Evolutionary conservation across 768 basidiomycete species (phyloP), one percentile per base, ranked within the genome.

Genomic region (Brasilioporus rufonigricans): DNA sequence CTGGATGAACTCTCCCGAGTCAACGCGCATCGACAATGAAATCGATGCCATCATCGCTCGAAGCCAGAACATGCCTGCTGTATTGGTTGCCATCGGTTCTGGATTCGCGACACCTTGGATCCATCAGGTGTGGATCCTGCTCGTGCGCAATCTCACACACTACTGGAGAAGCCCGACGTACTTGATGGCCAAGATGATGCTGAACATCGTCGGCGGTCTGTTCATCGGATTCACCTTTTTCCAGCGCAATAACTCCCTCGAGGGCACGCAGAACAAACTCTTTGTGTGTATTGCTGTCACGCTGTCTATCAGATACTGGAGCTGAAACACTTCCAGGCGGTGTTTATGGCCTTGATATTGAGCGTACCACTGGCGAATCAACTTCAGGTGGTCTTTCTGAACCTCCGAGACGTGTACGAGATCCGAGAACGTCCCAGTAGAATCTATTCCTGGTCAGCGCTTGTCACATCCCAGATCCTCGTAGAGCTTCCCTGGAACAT

Each of bases 151-250:
- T 47, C 61, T 71, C 11, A 55, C 64, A 21, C 75, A 76, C 10
- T 76, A 81, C 60, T 85, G 83, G 80, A 68, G 85, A 48, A 73
- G 79, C 54, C 82, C 85, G 12, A 80, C 78, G 0, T 87, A 87
- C 56, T 61, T 86, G 45, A 70, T 82, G 66, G 81, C 84, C 11
- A 87, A 87, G 65, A 57, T 86, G 32, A 61, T 75, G 39, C 67
- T 86, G 27, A 83, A 84, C 53, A 76, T 81, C 39, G 60, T 76
- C 9, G 76, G 77, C 3, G 84, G 83, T 4, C 71, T 85, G 3
- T 78, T 85, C 59, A 81, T 85, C 21, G 76, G 76, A 5, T 86
- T 87, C 57, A 83, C 85, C 8, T 87, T 87, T 67, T 87, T 74
- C 73, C 73, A 81, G 54, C 67, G 81, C 14, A 77, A 81, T 35